Base-by-base conservation (phyloP, 495 filamentous ascomycete genomes). In the Penicillium chermesinum region DNA sequence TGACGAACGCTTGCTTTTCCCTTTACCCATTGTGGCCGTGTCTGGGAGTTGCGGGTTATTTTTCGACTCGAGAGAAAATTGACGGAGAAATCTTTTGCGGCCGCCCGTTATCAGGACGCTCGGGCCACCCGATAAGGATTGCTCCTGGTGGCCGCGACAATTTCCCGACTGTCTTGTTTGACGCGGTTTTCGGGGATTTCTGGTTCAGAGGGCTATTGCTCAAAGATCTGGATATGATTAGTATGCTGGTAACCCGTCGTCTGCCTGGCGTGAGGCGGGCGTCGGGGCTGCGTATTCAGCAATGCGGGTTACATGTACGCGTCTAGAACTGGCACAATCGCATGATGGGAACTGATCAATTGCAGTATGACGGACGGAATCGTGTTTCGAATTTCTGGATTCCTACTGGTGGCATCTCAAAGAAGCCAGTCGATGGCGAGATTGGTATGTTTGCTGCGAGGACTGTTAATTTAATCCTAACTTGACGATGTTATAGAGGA, bases 371-470 rank as follows among this genome's bases (percentile, higher is more conserved):
- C 67, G 71, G 74, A 30, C 66, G 81, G 49, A 77, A 65, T 58
- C 79, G 89, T 41, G 68, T 86, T 15, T 89, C 87, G 9, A 81
- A 74, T 32, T 79, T 89, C 56, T 94, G 89, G 86, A 75, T 82
- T 15, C 86, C 89, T 0, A 86, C 81, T 10, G 84, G 83, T 40
- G 86, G 86, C n/a, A 83, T 88, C 46, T 72, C 81, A 2, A 71
- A 74, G 41, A 72, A 72, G 45, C 63, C 77, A 16, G 63, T 65
- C 45, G 72, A 81, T 59, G 70, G 69, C 58, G 66, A 67, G 58
- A 69, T 60, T 48, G 63, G 63, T 70, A 46, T 32, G 39, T 9
- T 40, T 7, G 16, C 14, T 10, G 7, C 9, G 22, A 25, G 34
- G 15, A 17, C 27, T 21, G 17, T 6, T 2, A 18, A 18, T 48